These are phyloP conservation scores for Suillus alpinus DNA, from an alignment of 768 basidiomycete species.

Conservation along the genomic window DNA sequence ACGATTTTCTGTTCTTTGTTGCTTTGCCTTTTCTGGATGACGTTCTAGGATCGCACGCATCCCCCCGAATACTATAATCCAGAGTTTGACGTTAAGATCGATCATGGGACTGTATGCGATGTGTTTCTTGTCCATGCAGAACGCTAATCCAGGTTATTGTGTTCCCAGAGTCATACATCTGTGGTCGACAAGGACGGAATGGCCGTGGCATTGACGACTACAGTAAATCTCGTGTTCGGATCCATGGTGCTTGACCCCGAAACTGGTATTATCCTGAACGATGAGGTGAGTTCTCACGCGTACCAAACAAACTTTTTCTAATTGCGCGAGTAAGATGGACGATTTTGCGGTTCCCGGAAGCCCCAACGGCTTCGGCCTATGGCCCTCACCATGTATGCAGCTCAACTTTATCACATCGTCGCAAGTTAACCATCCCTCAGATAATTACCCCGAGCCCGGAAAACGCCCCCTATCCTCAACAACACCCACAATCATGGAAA, in stretches of 20 bases:
- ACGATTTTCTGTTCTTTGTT: conserved; percentile 23
- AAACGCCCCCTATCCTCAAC: conserved; percentile 92
- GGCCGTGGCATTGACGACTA: conserved; percentile 84
- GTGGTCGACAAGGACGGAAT: conserved; percentile 82
- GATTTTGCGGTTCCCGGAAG: conserved; percentile 87
- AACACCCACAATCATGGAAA: conserved; percentile 74
- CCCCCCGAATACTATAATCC: conserved; percentile 81
- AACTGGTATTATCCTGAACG: conserved; percentile 87
- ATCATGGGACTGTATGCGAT: conserved; percentile 81
- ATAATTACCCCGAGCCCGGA: conserved; percentile 84
- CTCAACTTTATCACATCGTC: not conserved
- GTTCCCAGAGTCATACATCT: conserved; percentile 74
- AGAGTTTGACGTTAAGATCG: conserved; percentile 68
- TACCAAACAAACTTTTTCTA: not conserved
- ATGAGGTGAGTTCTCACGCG: conserved; percentile 55
- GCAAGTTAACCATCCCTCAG: conserved; percentile 34
- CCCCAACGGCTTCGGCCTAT: conserved; percentile 82
- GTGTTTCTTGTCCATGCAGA: conserved; percentile 2
- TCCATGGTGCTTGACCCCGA: conserved; percentile 82
- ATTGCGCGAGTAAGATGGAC: conserved; percentile 58
- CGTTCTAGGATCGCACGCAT: conserved; percentile 73
- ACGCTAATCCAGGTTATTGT: conserved; percentile 6
- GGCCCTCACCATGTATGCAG: conserved; percentile 72
- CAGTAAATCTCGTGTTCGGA: conserved; percentile 89
- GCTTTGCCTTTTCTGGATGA: conserved; percentile 10